These are phyloP conservation scores for Dryas octopetala DNA, from an alignment of 306 rosid species.

Conservation along the genomic window DNA sequence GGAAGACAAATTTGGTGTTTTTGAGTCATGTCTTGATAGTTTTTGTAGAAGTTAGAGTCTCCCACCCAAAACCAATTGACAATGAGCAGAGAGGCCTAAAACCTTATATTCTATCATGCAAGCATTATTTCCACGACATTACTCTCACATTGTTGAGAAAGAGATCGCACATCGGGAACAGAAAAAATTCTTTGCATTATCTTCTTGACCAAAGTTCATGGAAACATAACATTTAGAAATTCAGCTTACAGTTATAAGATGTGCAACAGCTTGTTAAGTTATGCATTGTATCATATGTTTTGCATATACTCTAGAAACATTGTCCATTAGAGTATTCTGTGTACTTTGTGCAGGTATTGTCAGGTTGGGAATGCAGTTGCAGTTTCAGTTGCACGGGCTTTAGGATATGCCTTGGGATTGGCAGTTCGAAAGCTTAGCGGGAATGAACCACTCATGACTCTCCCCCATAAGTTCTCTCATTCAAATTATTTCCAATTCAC, in stretches of 20 bases:
- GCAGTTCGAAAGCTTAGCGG: slow-evolving; percentile 53
- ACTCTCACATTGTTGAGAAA: no score
- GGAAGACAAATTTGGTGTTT: no score
- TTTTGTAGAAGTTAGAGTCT: no score
- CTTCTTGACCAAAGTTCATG: not conserved
- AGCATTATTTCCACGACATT: no score
- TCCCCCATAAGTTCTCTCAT: slow-evolving; percentile 71
- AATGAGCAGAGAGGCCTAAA: no score
- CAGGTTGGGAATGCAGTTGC: slow-evolving; percentile 95
- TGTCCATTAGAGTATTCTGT: not conserved
- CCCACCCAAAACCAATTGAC: no score
- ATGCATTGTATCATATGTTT: not conserved
- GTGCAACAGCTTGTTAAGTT: not conserved
- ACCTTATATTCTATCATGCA: no score
- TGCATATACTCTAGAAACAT: not conserved
- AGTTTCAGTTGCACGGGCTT: slow-evolving; percentile 64
- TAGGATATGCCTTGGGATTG: slow-evolving; percentile 77
- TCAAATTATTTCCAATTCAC: slow-evolving; percentile 60
- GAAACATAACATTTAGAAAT: not conserved
- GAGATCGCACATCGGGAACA: no score
- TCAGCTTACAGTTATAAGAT: not conserved
- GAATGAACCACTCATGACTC: slow-evolving; percentile 55
- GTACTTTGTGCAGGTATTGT: slow-evolving; percentile 56
- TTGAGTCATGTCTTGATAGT: no score
- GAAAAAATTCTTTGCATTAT: no score